Conservation (phyloP, 371 early-diverging fungal genomes). For the Mortierella sp. region DNA sequence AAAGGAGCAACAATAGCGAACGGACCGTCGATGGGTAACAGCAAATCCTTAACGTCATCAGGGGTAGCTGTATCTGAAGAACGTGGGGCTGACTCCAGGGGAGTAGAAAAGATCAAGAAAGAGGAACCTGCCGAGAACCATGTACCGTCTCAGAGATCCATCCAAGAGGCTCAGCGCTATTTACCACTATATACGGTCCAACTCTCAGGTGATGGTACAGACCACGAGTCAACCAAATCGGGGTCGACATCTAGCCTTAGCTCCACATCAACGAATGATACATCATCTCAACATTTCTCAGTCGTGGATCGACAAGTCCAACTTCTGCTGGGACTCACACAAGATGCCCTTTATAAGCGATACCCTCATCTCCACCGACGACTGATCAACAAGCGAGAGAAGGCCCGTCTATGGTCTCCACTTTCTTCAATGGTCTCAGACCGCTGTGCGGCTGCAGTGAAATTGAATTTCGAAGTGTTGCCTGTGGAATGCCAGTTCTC, state of each 20-base stretch:
- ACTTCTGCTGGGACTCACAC: conserved; percentile 66
- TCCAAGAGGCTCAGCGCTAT: conserved; percentile 63
- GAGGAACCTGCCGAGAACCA: conserved; percentile 16
- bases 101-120: conserved; percentile 6
- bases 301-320: conserved; percentile 79
- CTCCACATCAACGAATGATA: conserved; percentile 1
- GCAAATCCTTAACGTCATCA: not conserved
- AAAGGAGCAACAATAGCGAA: not conserved
- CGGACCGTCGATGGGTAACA: not conserved
- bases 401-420: conserved; percentile 81
- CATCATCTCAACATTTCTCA: conserved; percentile 59
- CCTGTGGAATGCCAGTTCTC: conserved; percentile 41
- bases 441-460: conserved; percentile 54
- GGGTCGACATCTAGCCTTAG: not conserved
- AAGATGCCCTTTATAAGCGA: conserved; percentile 61
- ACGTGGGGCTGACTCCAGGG: not conserved
- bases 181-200: conserved; percentile 79
- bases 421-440: conserved; percentile 73
- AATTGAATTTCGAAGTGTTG: conserved; percentile 38
- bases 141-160: conserved; percentile 22
- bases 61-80: not conserved
- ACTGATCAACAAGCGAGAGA: conserved; percentile 64
- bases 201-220: conserved; percentile 36
- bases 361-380: conserved; percentile 73
- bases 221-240: conserved; percentile 2